Base-by-base conservation (phyloP, 345 rosid genomes). In the Atalantia buxifolia region DNA sequence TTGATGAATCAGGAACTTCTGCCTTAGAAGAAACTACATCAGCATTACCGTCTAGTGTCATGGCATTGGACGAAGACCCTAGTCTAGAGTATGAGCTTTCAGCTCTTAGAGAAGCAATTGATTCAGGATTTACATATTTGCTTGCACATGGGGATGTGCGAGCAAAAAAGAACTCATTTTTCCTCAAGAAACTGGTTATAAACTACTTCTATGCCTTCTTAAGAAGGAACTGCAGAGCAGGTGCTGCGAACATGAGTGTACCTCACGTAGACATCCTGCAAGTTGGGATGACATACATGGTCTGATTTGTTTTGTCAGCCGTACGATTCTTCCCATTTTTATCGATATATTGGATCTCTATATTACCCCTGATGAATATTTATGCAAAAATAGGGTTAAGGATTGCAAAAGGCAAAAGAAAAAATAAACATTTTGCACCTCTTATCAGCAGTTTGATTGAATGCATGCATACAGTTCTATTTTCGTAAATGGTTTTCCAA, bases 271-370 rank as follows among this genome's bases (percentile, higher is more conserved):
- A 95, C 79, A 89, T 92, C 86, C 69, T 96, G 77, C 89, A 92
- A 85, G 98, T 89, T 63, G 91, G 94, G 72, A 94, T 90, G 94
- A 92, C 99, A 31, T 92, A 94, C 77, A 89, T 92, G 95, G 99
- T 93, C 72, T 96, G 73, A 83, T 79, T 75, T 45, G 62, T 68
- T 27, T 13, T 66, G 65, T 50, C 40, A 28, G 28, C 55, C 8
- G 7, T 18, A 25, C 14, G 55, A 24, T 14, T 40, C 76, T 60
- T 14, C 6, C 45, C 42, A 55, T 57, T 35, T 38, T 38, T 60
- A 25, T 72, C 12, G 30, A 56, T 72, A n/a, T 40, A 40, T 40
- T 9, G 42, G 45, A 40, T 45, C 50, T 12, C 18, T 13, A 12
- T 13, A 1, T 45, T 12, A 3, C 50, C 50, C 5, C 10, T 12